These are phyloP conservation scores for Cucurbitaria berberidis DNA, from an alignment of 2,329 filamentous ascomycete species.

Conservation along the genomic window DNA sequence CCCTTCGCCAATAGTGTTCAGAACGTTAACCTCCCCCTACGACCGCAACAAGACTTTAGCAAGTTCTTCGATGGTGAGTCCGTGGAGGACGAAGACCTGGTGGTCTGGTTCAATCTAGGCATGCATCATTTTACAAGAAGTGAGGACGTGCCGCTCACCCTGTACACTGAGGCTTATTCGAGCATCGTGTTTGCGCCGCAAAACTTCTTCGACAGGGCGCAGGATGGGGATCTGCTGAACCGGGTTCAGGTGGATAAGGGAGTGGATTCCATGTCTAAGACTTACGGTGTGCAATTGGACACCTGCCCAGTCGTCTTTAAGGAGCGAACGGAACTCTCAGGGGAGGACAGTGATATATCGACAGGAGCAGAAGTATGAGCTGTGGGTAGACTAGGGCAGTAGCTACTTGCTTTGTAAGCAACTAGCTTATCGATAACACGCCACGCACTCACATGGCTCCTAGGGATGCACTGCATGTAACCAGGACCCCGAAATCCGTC, in stretches of 20 bases:
- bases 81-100: slow-evolving; percentile 49
- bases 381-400: not conserved
- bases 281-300: slow-evolving; percentile 14
- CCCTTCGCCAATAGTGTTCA: slow-evolving; percentile 45
- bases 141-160: not conserved
- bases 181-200: slow-evolving; percentile 5
- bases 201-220: slow-evolving; percentile 4
- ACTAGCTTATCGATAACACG: no score
- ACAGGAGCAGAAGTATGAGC: no score
- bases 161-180: slow-evolving; percentile 6
- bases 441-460: no score
- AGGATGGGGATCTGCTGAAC: slow-evolving; percentile 15
- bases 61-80: slow-evolving; percentile 58
- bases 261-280: slow-evolving; percentile 7
- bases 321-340: slow-evolving; percentile 11
- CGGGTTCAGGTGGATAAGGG: slow-evolving; percentile 8
- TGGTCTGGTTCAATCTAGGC: slow-evolving; percentile 60
- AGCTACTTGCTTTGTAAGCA: no score
- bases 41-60: slow-evolving; percentile 57
- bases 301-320: slow-evolving; percentile 7
- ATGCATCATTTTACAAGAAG: slow-evolving; percentile 48
- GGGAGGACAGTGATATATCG: slow-evolving; percentile 1
- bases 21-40: slow-evolving; percentile 46
- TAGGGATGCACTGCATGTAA: no score
- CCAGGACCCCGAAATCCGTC: no score